Percentiles rank a stretch among this genome's conserved stretches.
Conservation (phyloP, 2,329 filamentous ascomycete species). For the Lecanoromycetidae sp. region DNA sequence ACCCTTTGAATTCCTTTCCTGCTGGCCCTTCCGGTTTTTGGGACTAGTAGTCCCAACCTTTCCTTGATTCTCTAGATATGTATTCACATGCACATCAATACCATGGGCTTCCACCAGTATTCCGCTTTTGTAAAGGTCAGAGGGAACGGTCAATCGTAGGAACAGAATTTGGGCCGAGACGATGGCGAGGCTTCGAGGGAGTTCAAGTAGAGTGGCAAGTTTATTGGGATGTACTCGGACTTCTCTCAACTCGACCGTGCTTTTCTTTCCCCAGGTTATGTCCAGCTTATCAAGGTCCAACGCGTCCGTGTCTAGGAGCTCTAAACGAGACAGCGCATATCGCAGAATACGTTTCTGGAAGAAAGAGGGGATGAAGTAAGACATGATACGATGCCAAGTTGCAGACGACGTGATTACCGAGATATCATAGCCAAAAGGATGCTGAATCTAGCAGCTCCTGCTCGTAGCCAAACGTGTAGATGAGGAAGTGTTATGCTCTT, state of each 20-base stretch:
- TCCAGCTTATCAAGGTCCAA: conserved; percentile 79
- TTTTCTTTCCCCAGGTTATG: conserved; percentile 68
- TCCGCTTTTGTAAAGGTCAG: conserved; percentile 75
- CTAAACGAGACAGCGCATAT: conserved; percentile 70
- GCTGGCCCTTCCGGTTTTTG: neutral
- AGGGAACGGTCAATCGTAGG: conserved; percentile 70
- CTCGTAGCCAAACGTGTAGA: neutral
- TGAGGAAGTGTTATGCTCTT: neutral
- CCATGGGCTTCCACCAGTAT: conserved; percentile 74
- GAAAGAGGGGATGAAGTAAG: conserved; percentile 61
- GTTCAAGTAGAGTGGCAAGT: conserved; percentile 59
- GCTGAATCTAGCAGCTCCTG: neutral
- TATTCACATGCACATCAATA: conserved; percentile 56
- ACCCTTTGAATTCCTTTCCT: conserved; percentile 5
- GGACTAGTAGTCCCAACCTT: conserved; percentile 15
- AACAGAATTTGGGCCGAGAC: conserved; percentile 62
- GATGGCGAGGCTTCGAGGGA: conserved; percentile 61
- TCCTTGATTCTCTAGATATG: conserved; percentile 33
- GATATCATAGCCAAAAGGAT: neutral
- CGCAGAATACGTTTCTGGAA: conserved; percentile 80
- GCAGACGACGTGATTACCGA: neutral
- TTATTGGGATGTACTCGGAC: conserved; percentile 71
- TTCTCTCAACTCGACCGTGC: conserved; percentile 74
- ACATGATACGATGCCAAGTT: conserved; percentile 41
- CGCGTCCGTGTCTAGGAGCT: conserved; percentile 76